phyloP scores from a whole-genome alignment of 345 rosid species.

The Eucalyptus pauciflora region DNA sequence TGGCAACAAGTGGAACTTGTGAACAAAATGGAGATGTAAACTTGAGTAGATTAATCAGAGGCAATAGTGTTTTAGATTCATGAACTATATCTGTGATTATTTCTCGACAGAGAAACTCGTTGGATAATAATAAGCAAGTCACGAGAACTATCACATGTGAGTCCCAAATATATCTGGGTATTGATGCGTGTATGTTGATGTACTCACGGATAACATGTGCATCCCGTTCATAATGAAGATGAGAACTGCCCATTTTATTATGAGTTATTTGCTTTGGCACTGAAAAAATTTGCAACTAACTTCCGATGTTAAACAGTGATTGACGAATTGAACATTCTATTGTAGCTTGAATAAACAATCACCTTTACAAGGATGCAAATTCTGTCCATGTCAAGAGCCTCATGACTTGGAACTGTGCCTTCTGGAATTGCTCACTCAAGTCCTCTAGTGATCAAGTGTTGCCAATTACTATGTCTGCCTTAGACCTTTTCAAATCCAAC shows the following conservation, averaged over 20 bases:
- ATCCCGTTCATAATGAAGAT: neutral
- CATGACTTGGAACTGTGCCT: conserved; percentile 36
- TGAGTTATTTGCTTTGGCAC: neutral
- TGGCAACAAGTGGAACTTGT: neutral
- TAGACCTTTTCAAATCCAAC: conserved; percentile 43
- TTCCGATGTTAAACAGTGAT: neutral
- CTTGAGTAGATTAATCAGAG: neutral
- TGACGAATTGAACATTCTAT: neutral
- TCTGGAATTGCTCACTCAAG: conserved; percentile 39
- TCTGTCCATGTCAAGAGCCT: conserved; percentile 68
- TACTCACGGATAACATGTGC: neutral
- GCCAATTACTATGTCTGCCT: conserved; percentile 76
- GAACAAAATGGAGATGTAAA: neutral
- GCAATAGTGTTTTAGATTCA: neutral
- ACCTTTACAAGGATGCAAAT: conserved; percentile 70
- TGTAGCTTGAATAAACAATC: conserved; percentile 16
- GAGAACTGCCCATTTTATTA: neutral
- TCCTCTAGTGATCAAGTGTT: conserved; percentile 57
- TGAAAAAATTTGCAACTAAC: too few relatives aligned
- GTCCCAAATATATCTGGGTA: accelerated
- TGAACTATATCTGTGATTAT: neutral
- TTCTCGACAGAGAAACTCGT: neutral
- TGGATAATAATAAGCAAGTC: neutral
- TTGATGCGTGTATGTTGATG: neutral
- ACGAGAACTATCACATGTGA: accelerated